Percentiles rank a stretch among this genome's conserved stretches.
Evolutionary conservation across 495 filamentous ascomycete species (phyloP).

Genomic region (Trichoderma virens): DNA sequence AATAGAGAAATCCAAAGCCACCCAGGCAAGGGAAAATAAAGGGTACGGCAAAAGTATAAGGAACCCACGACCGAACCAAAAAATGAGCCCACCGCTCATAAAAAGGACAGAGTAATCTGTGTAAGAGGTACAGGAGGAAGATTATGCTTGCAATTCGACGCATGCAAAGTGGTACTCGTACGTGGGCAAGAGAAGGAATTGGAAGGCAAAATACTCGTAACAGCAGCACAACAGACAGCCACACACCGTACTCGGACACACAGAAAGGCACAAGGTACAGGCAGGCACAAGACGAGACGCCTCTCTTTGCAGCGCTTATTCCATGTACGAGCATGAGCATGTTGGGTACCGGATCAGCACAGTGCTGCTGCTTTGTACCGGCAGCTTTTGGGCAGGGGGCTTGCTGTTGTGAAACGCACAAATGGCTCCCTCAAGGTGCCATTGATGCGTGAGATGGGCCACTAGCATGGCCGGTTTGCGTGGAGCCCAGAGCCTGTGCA

Average conservation of each 20-base stretch:
- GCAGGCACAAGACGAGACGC: too few species aligned
- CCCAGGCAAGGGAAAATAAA: neutral
- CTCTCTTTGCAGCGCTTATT: too few species aligned
- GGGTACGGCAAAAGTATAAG: neutral
- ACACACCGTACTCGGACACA: too few species aligned
- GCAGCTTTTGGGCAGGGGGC: neutral
- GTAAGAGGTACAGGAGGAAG: neutral
- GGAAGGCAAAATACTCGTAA: too few species aligned
- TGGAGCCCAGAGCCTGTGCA: neutral
- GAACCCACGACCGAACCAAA: neutral
- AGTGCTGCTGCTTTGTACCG: too few species aligned
- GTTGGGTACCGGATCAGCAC: too few species aligned
- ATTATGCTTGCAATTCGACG: neutral
- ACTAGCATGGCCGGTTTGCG: neutral
- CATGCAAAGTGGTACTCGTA: neutral
- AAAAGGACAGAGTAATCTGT: too few species aligned
- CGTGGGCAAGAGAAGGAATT: too few species aligned
- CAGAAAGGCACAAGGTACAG: too few species aligned
- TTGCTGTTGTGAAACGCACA: neutral
- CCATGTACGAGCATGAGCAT: too few species aligned
- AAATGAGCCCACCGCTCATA: neutral
- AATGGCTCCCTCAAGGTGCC: constrained; percentile 1
- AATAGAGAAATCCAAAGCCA: neutral
- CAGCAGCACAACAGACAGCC: too few species aligned
- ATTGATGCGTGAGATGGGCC: neutral